Conservation (phyloP, 2,329 filamentous ascomycete genomes). For the Pyricularia grisea region DNA sequence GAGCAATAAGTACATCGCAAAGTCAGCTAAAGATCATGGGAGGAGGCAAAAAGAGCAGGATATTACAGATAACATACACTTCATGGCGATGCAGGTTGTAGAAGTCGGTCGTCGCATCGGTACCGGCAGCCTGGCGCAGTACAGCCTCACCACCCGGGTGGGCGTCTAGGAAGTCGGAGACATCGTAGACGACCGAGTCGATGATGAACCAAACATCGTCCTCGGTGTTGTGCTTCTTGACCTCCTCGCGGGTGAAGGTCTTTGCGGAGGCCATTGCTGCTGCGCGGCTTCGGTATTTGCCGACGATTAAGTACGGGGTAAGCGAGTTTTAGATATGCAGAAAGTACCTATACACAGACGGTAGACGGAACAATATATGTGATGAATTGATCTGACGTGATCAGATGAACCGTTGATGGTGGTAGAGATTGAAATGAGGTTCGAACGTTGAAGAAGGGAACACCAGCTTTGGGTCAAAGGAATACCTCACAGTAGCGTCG, state of each 20-base stretch:
- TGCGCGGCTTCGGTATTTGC: background rate
- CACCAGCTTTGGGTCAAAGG: background rate
- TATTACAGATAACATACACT: constrained; percentile 32
- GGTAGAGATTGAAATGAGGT: background rate
- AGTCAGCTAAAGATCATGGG: background rate
- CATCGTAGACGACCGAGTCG: constrained; percentile 80
- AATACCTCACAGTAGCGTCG: background rate
- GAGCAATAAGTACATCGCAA: background rate
- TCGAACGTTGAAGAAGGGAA: background rate
- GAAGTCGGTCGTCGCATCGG: constrained; percentile 73
- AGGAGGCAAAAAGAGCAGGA: background rate
- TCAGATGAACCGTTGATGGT: background rate
- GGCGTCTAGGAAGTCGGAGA: constrained; percentile 75
- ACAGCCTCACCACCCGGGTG: constrained; percentile 78
- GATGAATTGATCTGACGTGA: background rate
- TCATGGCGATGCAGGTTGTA: constrained; percentile 91
- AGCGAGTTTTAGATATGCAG: background rate
- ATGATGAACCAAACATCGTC: constrained; percentile 77
- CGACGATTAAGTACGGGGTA: background rate
- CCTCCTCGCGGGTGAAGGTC: constrained; percentile 52
- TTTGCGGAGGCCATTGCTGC: constrained; percentile 24
- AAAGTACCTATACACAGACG: background rate
- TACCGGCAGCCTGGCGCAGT: constrained; percentile 69
- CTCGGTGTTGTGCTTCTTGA: constrained; percentile 56
- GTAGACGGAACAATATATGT: background rate